Percentiles rank a stretch among this genome's conserved stretches.
Evolutionary conservation across 2,329 filamentous ascomycete genomes (phyloP).

Genomic region (Paracoccidioides lutzii): DNA sequence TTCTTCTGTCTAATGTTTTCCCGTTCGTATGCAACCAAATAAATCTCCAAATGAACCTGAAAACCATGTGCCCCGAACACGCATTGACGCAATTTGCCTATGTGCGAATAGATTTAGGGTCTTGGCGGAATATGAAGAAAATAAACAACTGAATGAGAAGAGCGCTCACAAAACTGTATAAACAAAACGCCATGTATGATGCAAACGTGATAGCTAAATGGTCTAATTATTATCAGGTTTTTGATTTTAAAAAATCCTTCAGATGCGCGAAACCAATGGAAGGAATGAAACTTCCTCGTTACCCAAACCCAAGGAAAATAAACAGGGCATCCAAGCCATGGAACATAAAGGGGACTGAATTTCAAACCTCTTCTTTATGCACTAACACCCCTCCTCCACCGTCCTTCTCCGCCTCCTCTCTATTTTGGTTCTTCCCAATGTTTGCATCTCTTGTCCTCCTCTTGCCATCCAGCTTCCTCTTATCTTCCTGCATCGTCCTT

Average conservation of each 20-base stretch:
- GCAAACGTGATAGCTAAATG: background rate
- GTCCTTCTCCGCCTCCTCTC: background rate
- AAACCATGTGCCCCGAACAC: background rate
- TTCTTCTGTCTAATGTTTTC: background rate
- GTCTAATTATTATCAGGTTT: too few species aligned
- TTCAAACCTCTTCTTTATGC: conserved; percentile 2
- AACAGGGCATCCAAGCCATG: background rate
- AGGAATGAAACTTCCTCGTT: too few species aligned
- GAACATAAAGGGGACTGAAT: background rate
- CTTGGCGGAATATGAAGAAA: background rate
- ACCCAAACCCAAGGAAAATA: background rate
- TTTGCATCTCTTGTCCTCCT: conserved; percentile 12
- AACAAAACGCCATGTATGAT: background rate
- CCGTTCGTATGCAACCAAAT: background rate
- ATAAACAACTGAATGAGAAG: background rate
- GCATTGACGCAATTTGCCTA: background rate
- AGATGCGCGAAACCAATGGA: too few species aligned
- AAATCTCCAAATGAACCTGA: background rate
- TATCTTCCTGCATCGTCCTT: conserved; percentile 43
- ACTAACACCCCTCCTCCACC: background rate
- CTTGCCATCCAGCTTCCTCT: conserved; percentile 34
- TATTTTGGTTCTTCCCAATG: conserved; percentile 10
- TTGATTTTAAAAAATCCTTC: background rate
- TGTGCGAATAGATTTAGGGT: background rate
- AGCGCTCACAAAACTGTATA: background rate